Conservation (phyloP, 2,329 filamentous ascomycete genomes). For the Ceratocystis cubensis region DNA sequence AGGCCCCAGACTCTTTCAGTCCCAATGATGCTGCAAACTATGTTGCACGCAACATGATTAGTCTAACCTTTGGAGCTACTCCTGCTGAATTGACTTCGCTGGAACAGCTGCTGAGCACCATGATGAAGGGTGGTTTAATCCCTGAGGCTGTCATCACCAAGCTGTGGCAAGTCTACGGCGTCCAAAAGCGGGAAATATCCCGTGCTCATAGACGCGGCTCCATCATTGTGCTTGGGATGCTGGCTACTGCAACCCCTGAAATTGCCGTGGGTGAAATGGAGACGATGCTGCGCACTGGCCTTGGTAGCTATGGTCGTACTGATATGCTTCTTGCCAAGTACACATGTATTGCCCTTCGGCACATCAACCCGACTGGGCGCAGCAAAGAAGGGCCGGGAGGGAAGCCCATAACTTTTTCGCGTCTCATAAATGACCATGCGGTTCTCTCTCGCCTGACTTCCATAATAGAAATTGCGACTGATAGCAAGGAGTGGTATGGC, state of each 20-base stretch:
- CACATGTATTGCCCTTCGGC: slow-evolving; percentile 81
- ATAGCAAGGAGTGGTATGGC: slow-evolving; percentile 92
- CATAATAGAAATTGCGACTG: slow-evolving; percentile 72
- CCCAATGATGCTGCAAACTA: slow-evolving; percentile 88
- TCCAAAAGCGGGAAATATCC: slow-evolving; percentile 87
- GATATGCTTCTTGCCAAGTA: slow-evolving; percentile 88
- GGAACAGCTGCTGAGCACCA: slow-evolving; percentile 86
- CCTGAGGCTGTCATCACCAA: slow-evolving; percentile 78
- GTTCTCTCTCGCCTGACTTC: slow-evolving; percentile 68
- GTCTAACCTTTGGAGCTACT: slow-evolving; percentile 87
- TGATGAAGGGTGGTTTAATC: slow-evolving; percentile 90
- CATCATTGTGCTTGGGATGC: slow-evolving; percentile 94
- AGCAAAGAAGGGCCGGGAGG: slow-evolving; percentile 50
- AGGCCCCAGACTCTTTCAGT: slow-evolving; percentile 78
- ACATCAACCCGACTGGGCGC: slow-evolving; percentile 77
- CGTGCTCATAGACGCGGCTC: slow-evolving; percentile 79
- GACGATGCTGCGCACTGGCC: slow-evolving; percentile 78
- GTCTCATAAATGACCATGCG: slow-evolving; percentile 83
- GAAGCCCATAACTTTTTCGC: slow-evolving; percentile 54
- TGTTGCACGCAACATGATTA: slow-evolving; percentile 97
- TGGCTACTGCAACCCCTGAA: slow-evolving; percentile 81
- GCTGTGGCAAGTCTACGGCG: slow-evolving; percentile 93
- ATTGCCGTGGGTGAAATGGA: slow-evolving; percentile 94
- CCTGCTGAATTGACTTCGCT: slow-evolving; percentile 90
- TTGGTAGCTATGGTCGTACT: slow-evolving; percentile 64